Percentiles rank a stretch among this genome's conserved stretches.
phyloP scores from a whole-genome alignment of 2,329 filamentous ascomycete species.

The Neopestalotiopsis clavispora region DNA sequence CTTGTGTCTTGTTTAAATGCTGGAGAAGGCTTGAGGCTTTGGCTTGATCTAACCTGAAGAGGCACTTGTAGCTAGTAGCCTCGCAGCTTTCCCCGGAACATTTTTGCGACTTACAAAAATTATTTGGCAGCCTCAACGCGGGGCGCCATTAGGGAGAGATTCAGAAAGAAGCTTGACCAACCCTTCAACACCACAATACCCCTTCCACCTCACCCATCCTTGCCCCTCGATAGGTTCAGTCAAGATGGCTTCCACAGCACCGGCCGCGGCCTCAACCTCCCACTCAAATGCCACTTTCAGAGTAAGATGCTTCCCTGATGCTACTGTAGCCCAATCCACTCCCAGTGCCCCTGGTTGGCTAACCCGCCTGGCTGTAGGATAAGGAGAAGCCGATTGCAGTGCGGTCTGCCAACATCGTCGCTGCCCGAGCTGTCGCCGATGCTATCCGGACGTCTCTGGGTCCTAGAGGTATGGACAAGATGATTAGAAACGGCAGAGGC shows the following conservation, averaged over 20 bases:
- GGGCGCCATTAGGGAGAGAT: slow-evolving; percentile 18
- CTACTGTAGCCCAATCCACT: slow-evolving; percentile 19
- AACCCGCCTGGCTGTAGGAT: slow-evolving; percentile 50
- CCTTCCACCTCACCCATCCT: slow-evolving; percentile 8
- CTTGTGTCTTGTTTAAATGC: too few species aligned
- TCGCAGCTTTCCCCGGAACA: slow-evolving; percentile 34
- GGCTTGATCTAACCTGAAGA: background rate
- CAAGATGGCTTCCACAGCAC: slow-evolving; percentile 51
- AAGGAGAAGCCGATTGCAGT: slow-evolving; percentile 99
- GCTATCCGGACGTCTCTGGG: slow-evolving; percentile 96
- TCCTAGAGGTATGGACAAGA: slow-evolving; percentile 98
- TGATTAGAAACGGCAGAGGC: slow-evolving; percentile 96
- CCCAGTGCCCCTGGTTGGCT: slow-evolving; percentile 5
- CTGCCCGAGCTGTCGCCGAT: slow-evolving; percentile 96
- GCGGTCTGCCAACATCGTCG: slow-evolving; percentile 94
- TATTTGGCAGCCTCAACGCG: slow-evolving; percentile 25
- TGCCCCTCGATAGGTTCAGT: background rate
- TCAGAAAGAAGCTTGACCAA: slow-evolving; percentile 5
- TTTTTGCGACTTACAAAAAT: slow-evolving; percentile 29
- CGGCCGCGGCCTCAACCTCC: slow-evolving; percentile 40
- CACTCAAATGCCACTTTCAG: slow-evolving; percentile 61
- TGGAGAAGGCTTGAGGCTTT: too few species aligned
- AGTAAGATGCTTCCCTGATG: slow-evolving; percentile 41
- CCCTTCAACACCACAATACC: slow-evolving; percentile 6
- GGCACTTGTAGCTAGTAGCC: slow-evolving; percentile 24